phyloP scores from a whole-genome alignment of 1,139 yeast species.

The Magnusiomyces suaveolens region DNA sequence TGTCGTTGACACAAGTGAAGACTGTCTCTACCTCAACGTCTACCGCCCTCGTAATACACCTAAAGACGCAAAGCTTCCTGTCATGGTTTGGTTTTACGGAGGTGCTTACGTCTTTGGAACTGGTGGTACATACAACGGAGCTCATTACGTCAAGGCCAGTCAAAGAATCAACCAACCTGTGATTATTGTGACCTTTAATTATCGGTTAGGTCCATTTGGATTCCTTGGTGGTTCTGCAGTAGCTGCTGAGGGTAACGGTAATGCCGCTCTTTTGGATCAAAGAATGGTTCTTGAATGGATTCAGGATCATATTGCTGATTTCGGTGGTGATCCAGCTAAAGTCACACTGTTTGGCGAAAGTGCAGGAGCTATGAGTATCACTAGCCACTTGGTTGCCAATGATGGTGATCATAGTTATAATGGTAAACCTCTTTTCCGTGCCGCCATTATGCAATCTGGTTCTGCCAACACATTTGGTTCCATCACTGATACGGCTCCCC shows the following conservation, averaged over 20 bases:
- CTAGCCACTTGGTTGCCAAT: conserved; percentile 20
- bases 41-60: conserved; percentile 17
- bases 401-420: conserved; percentile 15
- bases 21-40: conserved; percentile 21
- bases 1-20: conserved; percentile 16
- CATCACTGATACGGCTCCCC: conserved; percentile 12
- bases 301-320: conserved; percentile 24
- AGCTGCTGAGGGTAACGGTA: conserved; percentile 14
- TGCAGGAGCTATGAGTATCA: conserved; percentile 30
- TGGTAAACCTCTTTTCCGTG: conserved; percentile 19
- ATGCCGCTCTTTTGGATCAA: conserved; percentile 30
- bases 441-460: conserved; percentile 26
- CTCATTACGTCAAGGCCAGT: conserved; percentile 18
- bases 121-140: conserved; percentile 14
- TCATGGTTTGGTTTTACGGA: conserved; percentile 33
- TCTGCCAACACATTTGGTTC: conserved; percentile 14
- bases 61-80: conserved; percentile 24
- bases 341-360: conserved; percentile 30
- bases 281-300: conserved; percentile 30
- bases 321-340: conserved; percentile 30
- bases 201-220: conserved; percentile 29
- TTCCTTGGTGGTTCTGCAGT: conserved; percentile 23
- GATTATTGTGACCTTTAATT: conserved; percentile 21
- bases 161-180: conserved; percentile 19
- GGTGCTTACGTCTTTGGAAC: conserved; percentile 29